Conservation (phyloP, 2,329 filamentous ascomycete genomes). For the Fusarium begoniae region DNA sequence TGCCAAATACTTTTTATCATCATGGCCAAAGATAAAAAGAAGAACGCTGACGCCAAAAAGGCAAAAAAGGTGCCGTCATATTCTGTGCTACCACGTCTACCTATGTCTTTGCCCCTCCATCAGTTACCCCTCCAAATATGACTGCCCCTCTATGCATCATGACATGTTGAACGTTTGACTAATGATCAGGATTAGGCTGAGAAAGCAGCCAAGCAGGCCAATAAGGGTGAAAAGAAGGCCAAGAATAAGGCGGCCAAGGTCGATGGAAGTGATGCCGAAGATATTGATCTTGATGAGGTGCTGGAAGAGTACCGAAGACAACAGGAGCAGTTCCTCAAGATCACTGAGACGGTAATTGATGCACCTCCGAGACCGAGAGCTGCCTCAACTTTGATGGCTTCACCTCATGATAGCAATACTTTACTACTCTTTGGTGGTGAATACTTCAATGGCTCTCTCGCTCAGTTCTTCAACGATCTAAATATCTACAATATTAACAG, state of each 20-base stretch:
- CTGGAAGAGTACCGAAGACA: constrained; percentile 92
- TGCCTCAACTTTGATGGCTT: constrained; percentile 84
- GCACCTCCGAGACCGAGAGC: constrained; percentile 80
- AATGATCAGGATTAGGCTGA: constrained; percentile 56
- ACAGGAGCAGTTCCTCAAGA: constrained; percentile 92
- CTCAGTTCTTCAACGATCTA: constrained; percentile 74
- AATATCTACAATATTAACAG: constrained; percentile 79
- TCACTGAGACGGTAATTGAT: constrained; percentile 80
- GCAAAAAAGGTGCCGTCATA: constrained; percentile 55
- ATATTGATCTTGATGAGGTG: constrained; percentile 91
- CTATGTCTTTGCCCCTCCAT: constrained; percentile 23
- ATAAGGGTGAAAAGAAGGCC: constrained; percentile 87
- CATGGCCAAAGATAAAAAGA: constrained; percentile 66
- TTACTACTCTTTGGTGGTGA: constrained; percentile 94
- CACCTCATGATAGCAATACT: constrained; percentile 86
- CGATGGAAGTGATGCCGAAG: constrained; percentile 88
- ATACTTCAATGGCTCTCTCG: constrained; percentile 91
- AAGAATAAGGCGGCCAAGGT: constrained; percentile 75
- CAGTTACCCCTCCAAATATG: constrained; percentile 32
- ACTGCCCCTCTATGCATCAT: constrained; percentile 24
- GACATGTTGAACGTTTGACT: constrained; percentile 15
- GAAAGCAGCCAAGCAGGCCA: constrained; percentile 82
- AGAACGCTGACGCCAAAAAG: constrained; percentile 58
- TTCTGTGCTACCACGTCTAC: constrained; percentile 4
- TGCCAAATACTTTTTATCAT: background rate